Percentiles rank a stretch among this genome's conserved stretches.
Evolutionary conservation across 352 stramenopile genomes (phyloP).

Genomic region (Pythium sp.): DNA sequence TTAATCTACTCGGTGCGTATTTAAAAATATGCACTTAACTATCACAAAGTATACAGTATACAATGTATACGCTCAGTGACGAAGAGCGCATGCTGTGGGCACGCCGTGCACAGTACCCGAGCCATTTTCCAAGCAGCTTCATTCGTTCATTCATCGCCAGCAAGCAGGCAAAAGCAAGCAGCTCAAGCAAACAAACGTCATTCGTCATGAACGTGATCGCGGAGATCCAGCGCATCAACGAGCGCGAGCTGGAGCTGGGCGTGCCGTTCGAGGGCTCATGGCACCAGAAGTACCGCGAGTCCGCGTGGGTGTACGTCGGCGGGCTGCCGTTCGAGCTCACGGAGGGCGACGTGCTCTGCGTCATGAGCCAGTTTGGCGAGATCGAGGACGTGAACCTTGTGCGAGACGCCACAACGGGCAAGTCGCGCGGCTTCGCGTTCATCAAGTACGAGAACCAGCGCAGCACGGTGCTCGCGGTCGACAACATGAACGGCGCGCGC

Average conservation of each 20-base stretch:
- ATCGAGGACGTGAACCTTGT: slow-evolving; percentile 97
- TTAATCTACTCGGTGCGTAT: no score
- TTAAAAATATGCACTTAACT: no score
- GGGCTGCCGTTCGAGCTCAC: slow-evolving; percentile 92
- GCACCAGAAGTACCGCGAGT: slow-evolving; percentile 90
- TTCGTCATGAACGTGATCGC: slow-evolving; percentile 71
- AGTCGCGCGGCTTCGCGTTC: slow-evolving; percentile 96
- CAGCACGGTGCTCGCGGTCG: slow-evolving; percentile 96
- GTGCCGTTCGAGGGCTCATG: slow-evolving; percentile 68
- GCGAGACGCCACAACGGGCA: slow-evolving; percentile 94
- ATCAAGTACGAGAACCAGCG: slow-evolving; percentile 97
- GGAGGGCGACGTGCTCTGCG: slow-evolving; percentile 95
- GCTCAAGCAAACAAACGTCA: background rate
- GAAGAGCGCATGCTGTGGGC: no score
- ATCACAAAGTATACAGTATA: no score
- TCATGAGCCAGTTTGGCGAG: slow-evolving; percentile 85
- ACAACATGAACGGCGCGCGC: slow-evolving; percentile 94
- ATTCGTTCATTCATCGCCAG: background rate
- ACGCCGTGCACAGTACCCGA: no score
- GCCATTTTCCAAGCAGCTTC: no score
- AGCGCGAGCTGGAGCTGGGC: slow-evolving; percentile 75
- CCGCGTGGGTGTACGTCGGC: slow-evolving; percentile 96
- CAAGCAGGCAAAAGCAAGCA: background rate
- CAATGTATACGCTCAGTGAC: no score
- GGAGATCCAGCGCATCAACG: slow-evolving; percentile 82